phyloP scores from a whole-genome alignment of 2,329 filamentous ascomycete species.

The Monilinia fructigena region DNA sequence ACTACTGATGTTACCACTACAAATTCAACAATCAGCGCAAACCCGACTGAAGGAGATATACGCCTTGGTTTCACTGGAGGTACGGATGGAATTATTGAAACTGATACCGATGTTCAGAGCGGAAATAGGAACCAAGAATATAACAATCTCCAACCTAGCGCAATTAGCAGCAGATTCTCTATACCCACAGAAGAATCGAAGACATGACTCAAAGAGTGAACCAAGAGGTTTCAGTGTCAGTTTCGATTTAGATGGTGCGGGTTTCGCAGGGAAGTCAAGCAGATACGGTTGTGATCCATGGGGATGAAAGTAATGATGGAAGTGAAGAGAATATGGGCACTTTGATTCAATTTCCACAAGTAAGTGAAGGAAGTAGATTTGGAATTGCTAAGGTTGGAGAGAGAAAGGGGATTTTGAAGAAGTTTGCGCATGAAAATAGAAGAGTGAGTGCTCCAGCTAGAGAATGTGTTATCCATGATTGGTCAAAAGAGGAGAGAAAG shows the following conservation, averaged over 20 bases:
- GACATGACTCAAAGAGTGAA: slow-evolving; percentile 4
- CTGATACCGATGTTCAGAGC: not conserved
- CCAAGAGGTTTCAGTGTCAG: not conserved
- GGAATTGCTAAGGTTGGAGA: not conserved
- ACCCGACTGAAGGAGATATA: not conserved
- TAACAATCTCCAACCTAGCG: not conserved
- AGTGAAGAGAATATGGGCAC: not conserved
- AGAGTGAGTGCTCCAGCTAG: slow-evolving; percentile 6
- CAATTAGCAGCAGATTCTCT: not conserved
- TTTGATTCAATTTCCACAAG: not conserved
- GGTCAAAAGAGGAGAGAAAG: not conserved
- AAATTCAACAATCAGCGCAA: not conserved
- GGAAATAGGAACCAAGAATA: not conserved
- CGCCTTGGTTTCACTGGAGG: not conserved
- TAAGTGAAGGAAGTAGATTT: not conserved
- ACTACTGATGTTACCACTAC: not conserved
- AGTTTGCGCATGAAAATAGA: not conserved
- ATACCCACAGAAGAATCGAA: not conserved
- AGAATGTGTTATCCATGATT: not conserved
- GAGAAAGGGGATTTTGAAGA: not conserved
- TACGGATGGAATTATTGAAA: not conserved
- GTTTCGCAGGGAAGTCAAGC: not conserved
- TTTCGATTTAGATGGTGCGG: not conserved
- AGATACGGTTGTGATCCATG: not conserved
- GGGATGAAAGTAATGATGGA: not conserved